Evolutionary conservation across 202 grass and related monocot species (phyloP).

Genomic region (Tripidium arundinaceum): DNA sequence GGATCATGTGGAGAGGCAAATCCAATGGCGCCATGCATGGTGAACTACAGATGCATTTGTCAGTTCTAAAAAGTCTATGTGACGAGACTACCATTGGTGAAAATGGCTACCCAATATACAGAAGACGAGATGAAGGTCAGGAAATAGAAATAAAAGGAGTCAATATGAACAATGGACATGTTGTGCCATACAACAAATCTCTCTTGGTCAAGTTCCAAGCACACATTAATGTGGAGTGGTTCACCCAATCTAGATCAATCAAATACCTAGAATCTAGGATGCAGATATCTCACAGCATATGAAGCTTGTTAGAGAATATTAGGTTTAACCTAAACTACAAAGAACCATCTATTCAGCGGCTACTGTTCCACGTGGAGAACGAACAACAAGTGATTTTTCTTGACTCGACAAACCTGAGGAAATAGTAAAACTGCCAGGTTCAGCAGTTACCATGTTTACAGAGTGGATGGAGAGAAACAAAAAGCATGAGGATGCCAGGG

Average conservation of each 20-base stretch:
- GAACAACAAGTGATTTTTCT: slow-evolving; percentile 26
- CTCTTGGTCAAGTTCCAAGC: slow-evolving; percentile 35
- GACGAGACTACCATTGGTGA: background rate
- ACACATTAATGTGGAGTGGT: slow-evolving; percentile 22
- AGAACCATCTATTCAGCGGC: slow-evolving; percentile 19
- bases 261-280: too few relatives aligned
- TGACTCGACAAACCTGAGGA: slow-evolving; percentile 5
- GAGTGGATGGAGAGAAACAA: too few relatives aligned
- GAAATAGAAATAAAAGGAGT: background rate
- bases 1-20: slow-evolving; percentile 32
- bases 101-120: slow-evolving; percentile 17
- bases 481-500: too few relatives aligned
- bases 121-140: slow-evolving; percentile 8
- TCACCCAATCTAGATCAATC: slow-evolving; percentile 3
- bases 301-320: slow-evolving; percentile 28
- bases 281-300: too few relatives aligned
- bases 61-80: slow-evolving; percentile 18
- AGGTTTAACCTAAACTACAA: background rate
- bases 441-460: too few relatives aligned
- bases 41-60: background rate
- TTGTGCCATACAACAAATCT: slow-evolving; percentile 27
- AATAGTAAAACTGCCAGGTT: too few relatives aligned
- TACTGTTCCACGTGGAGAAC: slow-evolving; percentile 7
- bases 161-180: slow-evolving; percentile 19
- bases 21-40: slow-evolving; percentile 10